Evolutionary conservation across 176 grass and related monocot genomes (phyloP), one percentile per base, ranked within the genome.

Genomic region (Bothriochloa decipiens): DNA sequence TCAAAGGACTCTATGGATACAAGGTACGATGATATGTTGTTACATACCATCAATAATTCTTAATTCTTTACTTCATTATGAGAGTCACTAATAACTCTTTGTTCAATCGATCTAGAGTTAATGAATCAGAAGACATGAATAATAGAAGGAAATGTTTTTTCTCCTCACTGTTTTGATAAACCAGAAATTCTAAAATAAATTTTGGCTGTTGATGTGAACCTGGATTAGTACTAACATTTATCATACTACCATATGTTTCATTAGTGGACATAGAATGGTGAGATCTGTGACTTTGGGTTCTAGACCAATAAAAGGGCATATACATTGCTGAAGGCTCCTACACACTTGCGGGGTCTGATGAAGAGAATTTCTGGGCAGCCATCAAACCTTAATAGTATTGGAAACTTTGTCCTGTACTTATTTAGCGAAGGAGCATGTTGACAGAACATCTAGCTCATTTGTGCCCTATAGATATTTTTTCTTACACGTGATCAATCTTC

Each of bases 1-100:
- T 97, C 81, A 94, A 94, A 87, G 95, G 95, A 37, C 95, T 97
- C 47, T 94, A 94, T 65, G 95, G 92, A 70, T 97, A 97, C 64
- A 97, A 92, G 95, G 95, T 97, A 79, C 33, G 28, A 11, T 72
- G 41, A 72, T 42, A 20, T 11, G 57, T 66, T 83, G 68, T 79
- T 66, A 52, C 13, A 33, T 52, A 0, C 22, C 13, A 52, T 78
- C 12, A 6, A 23, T 64, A 40, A 77, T 46, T 32, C n/a, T 62
- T 73, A 16, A 27, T 70, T 35, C 23, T 9, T 18, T 70, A n/a
- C 8, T 68, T 28, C 37, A 61, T 35, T 8, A 7, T 82, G 12
- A 73, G 28, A 76, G 75, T 70, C 40, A 66, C 40, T 23, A 52
- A 13, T 27, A 42, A 81, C n/a, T 28, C n/a, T 61, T 61, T 76